phyloP scores from a whole-genome alignment of 164 flowering plant species.

The Dillenia suffruticosa region DNA sequence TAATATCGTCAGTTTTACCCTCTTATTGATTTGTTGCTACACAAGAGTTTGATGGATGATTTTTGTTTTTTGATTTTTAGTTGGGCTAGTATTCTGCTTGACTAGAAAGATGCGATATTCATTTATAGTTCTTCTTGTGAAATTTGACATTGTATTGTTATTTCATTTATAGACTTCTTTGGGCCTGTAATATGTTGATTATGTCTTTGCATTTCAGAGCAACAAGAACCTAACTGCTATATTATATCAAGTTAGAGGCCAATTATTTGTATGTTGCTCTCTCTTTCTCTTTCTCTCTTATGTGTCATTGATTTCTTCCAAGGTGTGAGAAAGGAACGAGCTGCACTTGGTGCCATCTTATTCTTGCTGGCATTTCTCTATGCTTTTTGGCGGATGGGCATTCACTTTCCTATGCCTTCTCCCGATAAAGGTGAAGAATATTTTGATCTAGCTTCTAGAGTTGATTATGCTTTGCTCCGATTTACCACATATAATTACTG shows the following conservation, averaged over 20 bases:
- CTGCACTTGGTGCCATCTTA: constrained; percentile 80
- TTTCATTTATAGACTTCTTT: background rate
- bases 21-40: too few relatives aligned
- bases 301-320: constrained; percentile 10
- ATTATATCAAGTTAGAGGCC: too few relatives aligned
- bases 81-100: background rate
- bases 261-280: background rate
- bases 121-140: background rate
- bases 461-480: background rate
- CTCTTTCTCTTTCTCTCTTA: background rate
- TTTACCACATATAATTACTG: too few relatives aligned
- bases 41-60: too few relatives aligned
- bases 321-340: constrained; percentile 86
- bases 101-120: background rate
- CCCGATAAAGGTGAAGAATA: constrained; percentile 68
- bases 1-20: too few relatives aligned
- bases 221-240: too few relatives aligned
- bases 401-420: constrained; percentile 99
- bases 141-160: too few relatives aligned
- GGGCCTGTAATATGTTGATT: background rate
- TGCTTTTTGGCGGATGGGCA: constrained; percentile 99
- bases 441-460: too few relatives aligned
- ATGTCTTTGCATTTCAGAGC: background rate
- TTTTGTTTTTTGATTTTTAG: too few relatives aligned
- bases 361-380: constrained; percentile 88